These are phyloP conservation scores for Phialophora tarda DNA, from an alignment of 2,329 filamentous ascomycete genomes.

Conservation along the genomic window DNA sequence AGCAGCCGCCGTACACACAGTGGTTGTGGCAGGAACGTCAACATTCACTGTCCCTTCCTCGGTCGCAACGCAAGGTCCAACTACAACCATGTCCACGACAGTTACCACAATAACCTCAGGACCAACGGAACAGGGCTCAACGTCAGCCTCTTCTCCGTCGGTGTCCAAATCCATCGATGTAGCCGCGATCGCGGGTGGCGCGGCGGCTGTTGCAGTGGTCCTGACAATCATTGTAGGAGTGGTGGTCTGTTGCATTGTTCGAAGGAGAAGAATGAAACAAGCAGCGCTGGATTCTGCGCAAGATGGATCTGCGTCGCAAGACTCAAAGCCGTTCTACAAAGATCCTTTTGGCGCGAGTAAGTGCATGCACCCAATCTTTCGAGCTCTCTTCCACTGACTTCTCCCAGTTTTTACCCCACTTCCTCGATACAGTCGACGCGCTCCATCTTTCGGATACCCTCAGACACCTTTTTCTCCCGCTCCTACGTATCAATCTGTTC, in stretches of 20 bases:
- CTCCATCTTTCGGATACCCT: slow-evolving; percentile 10
- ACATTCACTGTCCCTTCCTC: slow-evolving; percentile 29
- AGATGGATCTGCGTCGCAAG: slow-evolving; percentile 1
- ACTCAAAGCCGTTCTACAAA: slow-evolving; percentile 22
- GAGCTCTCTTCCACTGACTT: not conserved
- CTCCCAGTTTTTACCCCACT: slow-evolving; percentile 20
- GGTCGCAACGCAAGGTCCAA: slow-evolving; percentile 21
- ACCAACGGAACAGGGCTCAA: slow-evolving; percentile 3
- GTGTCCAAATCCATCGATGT: slow-evolving; percentile 14
- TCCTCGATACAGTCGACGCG: slow-evolving; percentile 17
- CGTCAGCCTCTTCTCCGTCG: not conserved
- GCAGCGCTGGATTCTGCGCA: not conserved
- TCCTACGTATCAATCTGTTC: slow-evolving; percentile 22
- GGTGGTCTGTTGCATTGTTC: slow-evolving; percentile 13
- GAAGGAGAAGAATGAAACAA: slow-evolving; percentile 21
- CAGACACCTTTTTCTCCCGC: slow-evolving; percentile 19
- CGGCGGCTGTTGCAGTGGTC: slow-evolving; percentile 20
- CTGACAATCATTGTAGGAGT: slow-evolving; percentile 18
- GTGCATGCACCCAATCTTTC: not conserved
- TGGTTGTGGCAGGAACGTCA: slow-evolving; percentile 27
- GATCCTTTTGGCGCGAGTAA: slow-evolving; percentile 6
- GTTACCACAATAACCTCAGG: slow-evolving; percentile 3
- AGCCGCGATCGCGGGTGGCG: slow-evolving; percentile 23
- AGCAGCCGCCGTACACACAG: slow-evolving; percentile 26
- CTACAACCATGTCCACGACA: not conserved